These are phyloP conservation scores for Phalaenopsis equestris DNA, from an alignment of 106 monocot genomes.

Conservation along the genomic window DNA sequence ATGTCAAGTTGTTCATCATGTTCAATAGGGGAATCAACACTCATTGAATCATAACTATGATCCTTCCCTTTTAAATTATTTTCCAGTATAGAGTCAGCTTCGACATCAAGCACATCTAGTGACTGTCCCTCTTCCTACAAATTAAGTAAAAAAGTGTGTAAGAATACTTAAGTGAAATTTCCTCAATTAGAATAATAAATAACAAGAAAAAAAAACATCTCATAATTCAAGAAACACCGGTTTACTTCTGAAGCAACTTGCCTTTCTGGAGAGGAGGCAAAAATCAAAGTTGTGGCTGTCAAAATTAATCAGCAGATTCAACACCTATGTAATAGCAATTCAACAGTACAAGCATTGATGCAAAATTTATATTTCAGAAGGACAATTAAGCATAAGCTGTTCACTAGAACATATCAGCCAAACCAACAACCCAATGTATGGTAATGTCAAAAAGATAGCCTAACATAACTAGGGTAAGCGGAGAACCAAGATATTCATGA, in stretches of 20 bases:
- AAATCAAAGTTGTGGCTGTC: background rate
- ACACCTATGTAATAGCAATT: background rate
- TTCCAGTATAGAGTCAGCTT: conserved; percentile 10
- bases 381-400: background rate
- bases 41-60: conserved; percentile 16
- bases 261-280: background rate
- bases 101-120: background rate
- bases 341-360: background rate
- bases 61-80: conserved; percentile 12
- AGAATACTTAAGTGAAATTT: background rate
- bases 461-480: background rate
- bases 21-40: conserved; percentile 11
- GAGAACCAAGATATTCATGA: background rate
- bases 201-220: background rate
- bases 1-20: conserved; percentile 11
- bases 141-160: background rate
- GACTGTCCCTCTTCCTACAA: conserved; percentile 15
- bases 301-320: background rate
- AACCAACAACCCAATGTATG: background rate
- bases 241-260: background rate
- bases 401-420: background rate
- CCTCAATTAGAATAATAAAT: background rate
- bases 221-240: background rate
- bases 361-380: background rate
- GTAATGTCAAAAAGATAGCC: background rate